Base-by-base conservation (phyloP, 208 protist species). In the Zelonia costaricensis region DNA sequence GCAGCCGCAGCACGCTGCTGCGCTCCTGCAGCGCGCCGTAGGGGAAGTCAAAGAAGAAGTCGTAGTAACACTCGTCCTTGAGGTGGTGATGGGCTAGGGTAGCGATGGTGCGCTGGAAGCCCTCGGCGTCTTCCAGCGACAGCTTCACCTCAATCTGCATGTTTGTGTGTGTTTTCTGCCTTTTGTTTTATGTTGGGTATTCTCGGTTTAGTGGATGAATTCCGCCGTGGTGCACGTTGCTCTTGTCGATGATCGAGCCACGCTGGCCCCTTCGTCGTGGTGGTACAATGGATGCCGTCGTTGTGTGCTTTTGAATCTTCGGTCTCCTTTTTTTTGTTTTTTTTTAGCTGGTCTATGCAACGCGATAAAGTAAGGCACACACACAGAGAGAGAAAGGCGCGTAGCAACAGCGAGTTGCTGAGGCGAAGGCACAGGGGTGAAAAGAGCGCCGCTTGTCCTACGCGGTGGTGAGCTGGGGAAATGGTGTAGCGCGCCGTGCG, bases 101-200 rank as follows among this genome's bases (percentile, higher is more conserved):
- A 12, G 69, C 44, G 10, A 51, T 45, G 10, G 88, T 35, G 4
- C 54, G 62, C n/a, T 74, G 45, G 42, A 80, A 84, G 53, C 86
- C 72, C 0, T 52, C 61, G 6, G 40, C 39, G 27, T 64, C 63
- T n/a, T 76, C 56, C 20, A 94, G 73, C 28, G 70, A 62, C n/a
- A 91, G 44, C 56, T 94, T 94, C 28, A 80, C 76, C 45, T 83
- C 82, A 4, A 90, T 25, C 53, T 88, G 70, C 82, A 94, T 94
- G 48, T 38, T 4, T 45, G 28, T 4, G 58, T 16, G 5, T 16
- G 27, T 46, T 44, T 6, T 31, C n/a, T n/a, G 12, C 48, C 2
- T 7, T 15, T 28, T 48, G 43, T 33, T 7, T 25, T 40, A 42
- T n/a, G n/a, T n/a, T n/a, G n/a, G n/a, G n/a, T n/a, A n/a, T n/a